Evolutionary conservation across 1,139 yeast genomes (phyloP), one percentile per base, ranked within the genome.

Genomic region (Kodamaea ohmeri): DNA sequence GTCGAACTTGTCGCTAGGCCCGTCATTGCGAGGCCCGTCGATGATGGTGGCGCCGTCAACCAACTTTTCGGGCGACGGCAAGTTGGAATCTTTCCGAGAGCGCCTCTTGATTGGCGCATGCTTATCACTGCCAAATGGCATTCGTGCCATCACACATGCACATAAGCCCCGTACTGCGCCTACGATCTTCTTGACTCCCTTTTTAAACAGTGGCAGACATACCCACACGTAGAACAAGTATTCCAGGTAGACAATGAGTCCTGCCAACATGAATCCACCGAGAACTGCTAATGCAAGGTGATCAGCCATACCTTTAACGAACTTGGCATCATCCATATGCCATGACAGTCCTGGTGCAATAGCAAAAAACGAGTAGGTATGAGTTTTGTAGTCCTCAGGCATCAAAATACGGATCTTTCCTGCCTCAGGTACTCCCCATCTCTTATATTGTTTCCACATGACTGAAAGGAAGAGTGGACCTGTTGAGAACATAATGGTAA

Each of bases 401-500:
- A 81, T 74, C 49, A 86, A 63, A 35, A 86, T 76, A 42, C 83
- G 65, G n/a, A 85, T 80, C 30, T 67, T 72, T 4, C 76, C 84
- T 7, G 77, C 73, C 37, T 74, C 80, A 1, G 85, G 78, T 15
- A 78, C 75, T 4, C 82, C 80, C 85, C 88, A 83, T 49, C 95
- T 73, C 60, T 82, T 83, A 62, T 85, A 89, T 52, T 83, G 88
- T 60, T 86, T 83, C 92, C 95, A 85, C 49, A 89, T 73, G 32
- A 87, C 90, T 11, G 94, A 83, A 34, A 89, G 69, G 56, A 87
- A 88, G 43, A 89, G 65, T 0, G 97, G 97, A 4, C 97, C 97
- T 1, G 97, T 90, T 12, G 95, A 81, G 55, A 79, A 85, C 96
- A 89, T 89, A 58, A 89, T 88, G 27, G 97, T 89, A 44, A 89